Evolutionary conservation across 768 basidiomycete species (phyloP).

Genomic region (Tulasnella sp.): DNA sequence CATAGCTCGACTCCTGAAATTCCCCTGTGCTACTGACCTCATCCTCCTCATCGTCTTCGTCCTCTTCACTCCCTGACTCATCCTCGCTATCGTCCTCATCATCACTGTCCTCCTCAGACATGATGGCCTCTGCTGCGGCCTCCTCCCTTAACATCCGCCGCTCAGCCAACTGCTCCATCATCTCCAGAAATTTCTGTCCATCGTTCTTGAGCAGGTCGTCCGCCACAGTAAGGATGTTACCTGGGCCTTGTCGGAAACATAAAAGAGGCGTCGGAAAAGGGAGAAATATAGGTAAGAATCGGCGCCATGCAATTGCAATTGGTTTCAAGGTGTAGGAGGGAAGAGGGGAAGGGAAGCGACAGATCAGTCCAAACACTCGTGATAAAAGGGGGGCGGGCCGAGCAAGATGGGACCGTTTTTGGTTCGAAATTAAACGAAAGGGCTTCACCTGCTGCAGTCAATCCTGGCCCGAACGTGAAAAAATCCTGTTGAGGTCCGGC

Average conservation of each 20-base stretch:
- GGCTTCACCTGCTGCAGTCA: conserved; percentile 19
- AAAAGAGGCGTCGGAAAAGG: conserved; percentile 2
- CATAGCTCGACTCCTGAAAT: too few species aligned
- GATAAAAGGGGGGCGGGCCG: not conserved
- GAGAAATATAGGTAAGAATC: conserved; percentile 42
- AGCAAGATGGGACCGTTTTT: conserved; percentile 20
- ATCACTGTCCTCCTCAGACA: conserved; percentile 48
- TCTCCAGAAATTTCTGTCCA: conserved; percentile 97
- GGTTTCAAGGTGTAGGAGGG: not conserved
- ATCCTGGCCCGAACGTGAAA: conserved; percentile 15
- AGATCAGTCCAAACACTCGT: conserved; percentile 8
- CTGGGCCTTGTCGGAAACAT: conserved; percentile 44
- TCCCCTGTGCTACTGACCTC: conserved; percentile 28
- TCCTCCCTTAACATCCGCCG: conserved; percentile 88
- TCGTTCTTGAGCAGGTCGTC: conserved; percentile 98
- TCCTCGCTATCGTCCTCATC: conserved; percentile 52
- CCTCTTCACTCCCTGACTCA: conserved; percentile 56
- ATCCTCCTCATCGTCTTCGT: conserved; percentile 51
- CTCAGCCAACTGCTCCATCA: conserved; percentile 99
- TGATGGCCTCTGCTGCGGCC: conserved; percentile 42
- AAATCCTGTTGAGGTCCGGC: conserved; percentile 17
- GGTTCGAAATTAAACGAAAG: not conserved
- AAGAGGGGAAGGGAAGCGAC: conserved; percentile 14
- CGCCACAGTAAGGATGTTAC: conserved; percentile 94
- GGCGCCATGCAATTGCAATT: not conserved